Conservation (phyloP, 83 land plant species). For the Thuja plicata region DNA sequence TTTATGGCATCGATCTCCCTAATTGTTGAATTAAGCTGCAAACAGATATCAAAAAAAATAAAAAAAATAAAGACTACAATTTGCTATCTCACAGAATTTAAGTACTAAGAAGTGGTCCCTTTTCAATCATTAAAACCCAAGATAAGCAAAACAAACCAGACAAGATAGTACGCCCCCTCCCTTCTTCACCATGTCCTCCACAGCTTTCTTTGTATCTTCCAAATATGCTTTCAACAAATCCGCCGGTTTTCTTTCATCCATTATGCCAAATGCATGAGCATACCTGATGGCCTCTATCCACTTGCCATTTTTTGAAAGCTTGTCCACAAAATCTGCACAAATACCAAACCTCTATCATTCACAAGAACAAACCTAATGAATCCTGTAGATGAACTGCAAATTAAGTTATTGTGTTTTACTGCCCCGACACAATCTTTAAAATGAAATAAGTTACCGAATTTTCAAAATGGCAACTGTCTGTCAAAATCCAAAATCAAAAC, state of each 20-base stretch:
- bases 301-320: slow-evolving; percentile 11
- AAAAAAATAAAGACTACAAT: not conserved
- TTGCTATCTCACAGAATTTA: not conserved
- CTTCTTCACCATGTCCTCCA: not conserved
- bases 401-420: not conserved
- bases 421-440: not conserved
- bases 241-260: slow-evolving; percentile 7
- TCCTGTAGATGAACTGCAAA: not conserved
- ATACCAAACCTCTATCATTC: not conserved
- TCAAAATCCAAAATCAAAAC: not conserved
- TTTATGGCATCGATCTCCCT: not conserved
- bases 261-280: slow-evolving; percentile 15
- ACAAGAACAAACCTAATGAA: not conserved
- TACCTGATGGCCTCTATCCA: slow-evolving; percentile 3
- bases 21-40: not conserved
- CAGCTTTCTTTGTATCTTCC: not conserved
- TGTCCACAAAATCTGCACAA: slow-evolving; percentile 18
- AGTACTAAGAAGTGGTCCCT: not conserved
- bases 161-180: not conserved
- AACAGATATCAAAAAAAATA: not conserved
- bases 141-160: not conserved
- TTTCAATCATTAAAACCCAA: not conserved
- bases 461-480: not conserved
- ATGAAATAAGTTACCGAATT: not conserved
- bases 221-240: not conserved